These are phyloP conservation scores for Moricandia arvensis DNA, from an alignment of 345 rosid genomes.

Conservation along the genomic window DNA sequence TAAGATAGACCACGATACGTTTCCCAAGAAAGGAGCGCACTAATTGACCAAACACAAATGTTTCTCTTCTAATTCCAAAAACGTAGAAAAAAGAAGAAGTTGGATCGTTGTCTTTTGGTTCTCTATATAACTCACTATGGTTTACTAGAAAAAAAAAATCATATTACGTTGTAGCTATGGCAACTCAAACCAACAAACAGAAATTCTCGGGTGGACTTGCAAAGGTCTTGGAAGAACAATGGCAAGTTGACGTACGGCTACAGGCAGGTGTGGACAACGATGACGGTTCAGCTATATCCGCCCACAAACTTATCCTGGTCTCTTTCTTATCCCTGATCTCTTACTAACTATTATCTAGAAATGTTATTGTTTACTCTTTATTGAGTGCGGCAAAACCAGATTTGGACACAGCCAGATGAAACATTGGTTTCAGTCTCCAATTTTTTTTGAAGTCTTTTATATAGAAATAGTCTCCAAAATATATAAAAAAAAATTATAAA, in stretches of 20 bases:
- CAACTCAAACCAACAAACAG: neutral
- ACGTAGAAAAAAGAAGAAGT: neutral
- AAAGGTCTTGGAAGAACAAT: slow-evolving; percentile 4
- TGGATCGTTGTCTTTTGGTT: neutral
- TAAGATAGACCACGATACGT: too few relatives aligned
- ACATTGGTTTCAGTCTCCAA: too few relatives aligned
- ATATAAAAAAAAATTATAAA: too few relatives aligned
- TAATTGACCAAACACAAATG: neutral
- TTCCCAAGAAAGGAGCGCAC: neutral
- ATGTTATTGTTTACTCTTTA: neutral
- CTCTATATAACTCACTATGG: neutral
- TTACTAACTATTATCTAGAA: neutral
- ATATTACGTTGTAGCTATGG: neutral
- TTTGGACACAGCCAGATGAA: too few relatives aligned
- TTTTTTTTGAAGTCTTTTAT: too few relatives aligned
- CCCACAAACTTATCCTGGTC: slow-evolving; percentile 14
- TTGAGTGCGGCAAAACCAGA: too few relatives aligned
- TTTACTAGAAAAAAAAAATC: neutral
- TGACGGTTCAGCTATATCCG: slow-evolving; percentile 7
- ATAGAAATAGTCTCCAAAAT: too few relatives aligned
- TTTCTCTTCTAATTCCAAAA: neutral
- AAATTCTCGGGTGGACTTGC: slow-evolving; percentile 1
- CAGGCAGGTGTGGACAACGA: slow-evolving; percentile 20
- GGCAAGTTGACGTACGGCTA: slow-evolving; percentile 11
- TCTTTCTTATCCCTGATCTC: neutral